Percentiles rank a stretch among this genome's conserved stretches.
Conservation (phyloP, 352 stramenopile genomes). For the Globisporangium orthogonon region DNA sequence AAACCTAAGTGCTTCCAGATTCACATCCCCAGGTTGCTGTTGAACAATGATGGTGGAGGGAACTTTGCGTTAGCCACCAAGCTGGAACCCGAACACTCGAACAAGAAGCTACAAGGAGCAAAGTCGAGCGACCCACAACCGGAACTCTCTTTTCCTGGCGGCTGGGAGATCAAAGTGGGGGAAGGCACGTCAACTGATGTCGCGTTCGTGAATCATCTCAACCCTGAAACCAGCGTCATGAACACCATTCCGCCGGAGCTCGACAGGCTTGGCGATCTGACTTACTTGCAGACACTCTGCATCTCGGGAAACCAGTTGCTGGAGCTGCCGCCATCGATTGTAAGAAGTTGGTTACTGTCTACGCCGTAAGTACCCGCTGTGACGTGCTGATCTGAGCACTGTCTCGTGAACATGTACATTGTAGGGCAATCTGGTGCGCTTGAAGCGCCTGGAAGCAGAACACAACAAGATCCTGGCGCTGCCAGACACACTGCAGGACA, state of each 20-base stretch:
- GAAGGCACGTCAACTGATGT: constrained; percentile 28
- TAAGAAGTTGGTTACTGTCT: constrained; percentile 16
- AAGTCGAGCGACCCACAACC: not conserved
- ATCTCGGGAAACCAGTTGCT: constrained; percentile 58
- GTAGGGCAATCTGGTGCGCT: constrained; percentile 42
- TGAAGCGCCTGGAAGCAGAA: constrained; percentile 57
- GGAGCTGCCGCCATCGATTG: constrained; percentile 56
- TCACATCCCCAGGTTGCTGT: constrained; percentile 31
- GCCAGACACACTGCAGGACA: constrained; percentile 43
- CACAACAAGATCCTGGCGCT: constrained; percentile 63
- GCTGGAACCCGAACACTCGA: not conserved
- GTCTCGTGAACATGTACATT: not conserved
- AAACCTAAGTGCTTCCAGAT: constrained; percentile 52
- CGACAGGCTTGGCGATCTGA: constrained; percentile 42
- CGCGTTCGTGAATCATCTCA: constrained; percentile 45
- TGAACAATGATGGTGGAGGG: constrained; percentile 1
- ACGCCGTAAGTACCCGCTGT: not conserved
- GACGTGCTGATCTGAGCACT: not conserved
- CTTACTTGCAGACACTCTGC: constrained; percentile 32
- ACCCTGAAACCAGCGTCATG: constrained; percentile 21
- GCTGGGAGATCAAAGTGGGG: constrained; percentile 41
- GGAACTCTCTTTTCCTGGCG: constrained; percentile 14
- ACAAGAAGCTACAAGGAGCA: not conserved
- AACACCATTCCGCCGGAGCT: constrained; percentile 33
- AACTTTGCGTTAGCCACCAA: not conserved